These are phyloP conservation scores for Epichloe gansuensis DNA, from an alignment of 2,329 filamentous ascomycete genomes.

Conservation along the genomic window DNA sequence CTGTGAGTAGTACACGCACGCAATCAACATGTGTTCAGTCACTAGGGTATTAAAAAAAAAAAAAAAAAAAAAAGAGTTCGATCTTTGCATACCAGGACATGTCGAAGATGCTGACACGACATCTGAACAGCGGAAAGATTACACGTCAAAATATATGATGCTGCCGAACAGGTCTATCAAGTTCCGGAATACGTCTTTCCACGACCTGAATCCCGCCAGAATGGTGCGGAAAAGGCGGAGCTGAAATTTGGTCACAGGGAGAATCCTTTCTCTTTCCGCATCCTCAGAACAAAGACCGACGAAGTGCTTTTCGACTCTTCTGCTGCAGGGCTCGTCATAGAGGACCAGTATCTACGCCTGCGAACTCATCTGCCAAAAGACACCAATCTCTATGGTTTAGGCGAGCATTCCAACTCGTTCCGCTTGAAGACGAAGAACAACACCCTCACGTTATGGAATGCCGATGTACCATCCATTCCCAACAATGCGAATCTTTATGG, in stretches of 20 bases:
- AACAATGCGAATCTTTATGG: constrained; percentile 57
- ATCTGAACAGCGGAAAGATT: constrained; percentile 35
- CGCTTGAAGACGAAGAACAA: constrained; percentile 54
- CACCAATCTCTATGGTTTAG: constrained; percentile 62
- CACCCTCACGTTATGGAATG: constrained; percentile 56
- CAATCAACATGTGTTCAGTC: background rate
- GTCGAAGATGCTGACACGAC: background rate
- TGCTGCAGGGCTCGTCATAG: constrained; percentile 52
- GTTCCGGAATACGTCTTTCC: constrained; percentile 54
- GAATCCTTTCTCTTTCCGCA: constrained; percentile 51
- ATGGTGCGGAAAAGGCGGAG: constrained; percentile 18
- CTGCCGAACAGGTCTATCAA: constrained; percentile 53
- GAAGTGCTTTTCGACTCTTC: constrained; percentile 54
- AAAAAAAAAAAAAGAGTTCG: too few species aligned
- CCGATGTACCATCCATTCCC: constrained; percentile 52
- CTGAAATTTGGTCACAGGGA: constrained; percentile 29
- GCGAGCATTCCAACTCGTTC: constrained; percentile 60
- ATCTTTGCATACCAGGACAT: too few species aligned
- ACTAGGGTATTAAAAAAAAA: too few species aligned
- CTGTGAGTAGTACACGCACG: constrained; percentile 8
- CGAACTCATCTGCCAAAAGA: constrained; percentile 53
- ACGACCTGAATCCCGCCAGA: constrained; percentile 31
- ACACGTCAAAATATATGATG: constrained; percentile 61
- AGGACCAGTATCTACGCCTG: constrained; percentile 60
- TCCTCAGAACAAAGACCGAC: constrained; percentile 25